phyloP scores from a whole-genome alignment of 345 rosid species.

The Eucalyptus tenuipes region DNA sequence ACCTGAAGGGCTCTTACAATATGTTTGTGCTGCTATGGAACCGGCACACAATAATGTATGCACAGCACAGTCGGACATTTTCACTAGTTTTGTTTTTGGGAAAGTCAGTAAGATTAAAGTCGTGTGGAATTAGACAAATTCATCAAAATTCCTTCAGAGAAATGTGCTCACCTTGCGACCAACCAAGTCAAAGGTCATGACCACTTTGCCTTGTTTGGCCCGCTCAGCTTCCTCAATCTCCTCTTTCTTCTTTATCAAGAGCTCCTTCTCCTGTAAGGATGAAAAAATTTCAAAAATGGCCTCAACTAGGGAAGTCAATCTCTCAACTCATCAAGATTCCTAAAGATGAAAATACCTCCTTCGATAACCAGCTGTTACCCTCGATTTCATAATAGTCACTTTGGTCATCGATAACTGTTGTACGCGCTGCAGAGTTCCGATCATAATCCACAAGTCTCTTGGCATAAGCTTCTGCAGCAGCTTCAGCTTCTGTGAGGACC shows the following conservation, averaged over 20 bases:
- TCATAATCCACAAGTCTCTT: conserved; percentile 93
- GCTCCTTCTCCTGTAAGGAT: conserved; percentile 66
- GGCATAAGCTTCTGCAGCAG: conserved; percentile 77
- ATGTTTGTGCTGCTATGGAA: background rate
- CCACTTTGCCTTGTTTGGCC: conserved; percentile 61
- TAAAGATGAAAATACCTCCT: conserved; percentile 41
- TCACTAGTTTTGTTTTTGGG: background rate
- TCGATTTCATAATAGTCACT: conserved; percentile 94
- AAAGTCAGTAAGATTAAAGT: background rate
- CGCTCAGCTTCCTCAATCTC: conserved; percentile 73
- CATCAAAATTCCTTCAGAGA: background rate
- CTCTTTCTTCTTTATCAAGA: conserved; percentile 66
- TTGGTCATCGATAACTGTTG: conserved; percentile 93
- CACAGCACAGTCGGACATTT: background rate
- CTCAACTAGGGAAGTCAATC: background rate
- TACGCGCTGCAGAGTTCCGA: conserved; percentile 83
- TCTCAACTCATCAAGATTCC: background rate
- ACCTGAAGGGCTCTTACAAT: background rate
- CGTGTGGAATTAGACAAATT: background rate
- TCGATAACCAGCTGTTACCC: conserved; percentile 85
- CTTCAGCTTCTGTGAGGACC: conserved; percentile 72
- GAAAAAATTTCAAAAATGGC: background rate
- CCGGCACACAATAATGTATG: background rate
- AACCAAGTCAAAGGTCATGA: conserved; percentile 84
- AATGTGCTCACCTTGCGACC: conserved; percentile 67